These are phyloP conservation scores for Tylopilus sp. DNA, from an alignment of 768 basidiomycete species.

Conservation along the genomic window DNA sequence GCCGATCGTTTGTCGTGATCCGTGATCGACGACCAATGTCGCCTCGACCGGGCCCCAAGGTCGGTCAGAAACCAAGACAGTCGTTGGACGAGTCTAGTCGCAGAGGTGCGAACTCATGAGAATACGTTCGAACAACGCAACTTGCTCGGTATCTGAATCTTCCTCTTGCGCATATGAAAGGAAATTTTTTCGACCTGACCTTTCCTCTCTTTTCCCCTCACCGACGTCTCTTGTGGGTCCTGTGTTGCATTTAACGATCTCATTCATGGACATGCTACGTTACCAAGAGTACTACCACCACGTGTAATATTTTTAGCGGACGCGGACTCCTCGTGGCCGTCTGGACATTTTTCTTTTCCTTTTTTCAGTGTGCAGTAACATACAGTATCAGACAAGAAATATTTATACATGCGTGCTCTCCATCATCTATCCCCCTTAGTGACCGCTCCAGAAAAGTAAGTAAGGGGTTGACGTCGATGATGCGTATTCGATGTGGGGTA, in stretches of 20 bases:
- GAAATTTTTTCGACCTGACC: constrained; percentile 1
- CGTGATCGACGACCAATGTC: constrained; percentile 49
- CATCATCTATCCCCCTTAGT: not conserved
- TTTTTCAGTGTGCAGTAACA: constrained; percentile 13
- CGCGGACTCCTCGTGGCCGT: constrained; percentile 14
- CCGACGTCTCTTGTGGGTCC: constrained; percentile 1
- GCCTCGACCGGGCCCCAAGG: constrained; percentile 21
- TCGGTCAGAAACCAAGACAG: constrained; percentile 23
- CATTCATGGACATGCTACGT: constrained; percentile 20
- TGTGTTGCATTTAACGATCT: constrained; percentile 18
- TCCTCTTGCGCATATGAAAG: constrained; percentile 14
- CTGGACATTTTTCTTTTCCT: constrained; percentile 12
- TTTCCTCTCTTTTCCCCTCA: not conserved
- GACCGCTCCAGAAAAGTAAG: not conserved
- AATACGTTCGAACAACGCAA: not conserved
- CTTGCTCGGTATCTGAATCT: constrained; percentile 9
- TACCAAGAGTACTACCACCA: constrained; percentile 23
- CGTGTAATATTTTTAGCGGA: constrained; percentile 29
- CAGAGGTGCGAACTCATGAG: constrained; percentile 28
- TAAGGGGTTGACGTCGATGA: not conserved
- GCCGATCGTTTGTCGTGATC: constrained; percentile 69
- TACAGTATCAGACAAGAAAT: constrained; percentile 16
- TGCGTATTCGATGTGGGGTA: no score
- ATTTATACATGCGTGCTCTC: constrained; percentile 18
- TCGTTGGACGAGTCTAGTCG: constrained; percentile 30